Base-by-base conservation (phyloP, 371 early-diverging fungal genomes). In the Ordospora pajunii region DNA sequence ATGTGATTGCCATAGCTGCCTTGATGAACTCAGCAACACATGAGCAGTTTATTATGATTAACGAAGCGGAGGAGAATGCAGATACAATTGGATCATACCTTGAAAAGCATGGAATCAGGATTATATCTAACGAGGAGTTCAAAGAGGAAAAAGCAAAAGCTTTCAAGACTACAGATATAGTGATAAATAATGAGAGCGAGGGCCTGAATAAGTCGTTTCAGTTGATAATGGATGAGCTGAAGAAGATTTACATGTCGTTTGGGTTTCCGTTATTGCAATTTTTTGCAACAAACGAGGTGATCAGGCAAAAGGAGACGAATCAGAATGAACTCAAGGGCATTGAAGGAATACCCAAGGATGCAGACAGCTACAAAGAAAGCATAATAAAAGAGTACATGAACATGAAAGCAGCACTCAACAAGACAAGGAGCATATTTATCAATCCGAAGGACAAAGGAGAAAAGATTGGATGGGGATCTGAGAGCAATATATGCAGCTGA, bases 221-320 rank as follows among this genome's bases (percentile, higher is more conserved):
- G 37, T 37, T n/a, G n/a, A 19, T 58, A 14, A 58, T 58, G 58
- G 58, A 58, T 17, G 58, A 58, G 58, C 58, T 58, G 37, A 58
- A 58, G 58, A 32, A 37, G 37, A 37, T 37, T 14, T 58, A 37
- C 40, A 19, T 58, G 58, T 58, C 58, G n/a, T 58, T 58, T 37
- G 58, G 40, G 6, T 14, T 58, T 58, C 58, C 58, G 1, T 40
- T 58, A 12, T 40, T 58, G 37, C 11, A 23, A 2, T 58, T 58
- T 19, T 58, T 58, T 25, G 25, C 17, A 27, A 58, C 58, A 8
- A 58, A 40, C 58, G 58, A 58, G 14, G 25, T 58, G 37, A 37
- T 58, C 23, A 27, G 32, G 17, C 58, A 37, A 6, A 58, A 58
- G 37, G 58, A 25, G 27, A 17, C 40, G 14, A 37, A 58, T 58